Conservation (phyloP, 108 stramenopile genomes). For the Skeletonema grethae region DNA sequence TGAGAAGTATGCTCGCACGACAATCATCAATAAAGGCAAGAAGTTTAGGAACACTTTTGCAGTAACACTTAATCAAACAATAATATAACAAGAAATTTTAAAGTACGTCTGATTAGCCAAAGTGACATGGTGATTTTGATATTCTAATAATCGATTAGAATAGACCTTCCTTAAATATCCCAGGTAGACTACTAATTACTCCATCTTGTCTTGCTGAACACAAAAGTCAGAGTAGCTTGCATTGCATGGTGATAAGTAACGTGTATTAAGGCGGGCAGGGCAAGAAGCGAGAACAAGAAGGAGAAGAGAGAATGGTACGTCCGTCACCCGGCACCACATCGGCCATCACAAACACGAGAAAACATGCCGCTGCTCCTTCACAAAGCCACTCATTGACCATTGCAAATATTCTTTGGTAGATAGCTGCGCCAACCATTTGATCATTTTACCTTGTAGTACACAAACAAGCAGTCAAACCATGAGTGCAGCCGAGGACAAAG, state of each 20-base stretch:
- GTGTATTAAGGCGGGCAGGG: too few relatives aligned
- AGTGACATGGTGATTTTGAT: neutral
- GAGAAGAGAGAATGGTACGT: neutral
- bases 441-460: neutral
- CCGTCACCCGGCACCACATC: neutral
- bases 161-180: too few relatives aligned
- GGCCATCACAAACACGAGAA: neutral
- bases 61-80: slow-evolving; percentile 49
- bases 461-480: slow-evolving; percentile 9
- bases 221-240: too few relatives aligned
- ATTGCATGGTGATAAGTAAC: too few relatives aligned
- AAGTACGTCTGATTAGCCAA: too few relatives aligned
- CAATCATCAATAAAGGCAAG: slow-evolving; percentile 58
- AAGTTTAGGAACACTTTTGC: slow-evolving; percentile 80
- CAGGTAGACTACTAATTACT: too few relatives aligned
- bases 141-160: neutral
- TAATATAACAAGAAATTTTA: too few relatives aligned
- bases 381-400: neutral
- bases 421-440: neutral
- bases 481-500: slow-evolving; percentile 56
- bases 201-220: too few relatives aligned
- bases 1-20: slow-evolving; percentile 24
- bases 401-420: neutral
- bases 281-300: too few relatives aligned
- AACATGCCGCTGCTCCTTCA: neutral